Evolutionary conservation across 306 rosid species (phyloP).

Genomic region (Malus asiatica): DNA sequence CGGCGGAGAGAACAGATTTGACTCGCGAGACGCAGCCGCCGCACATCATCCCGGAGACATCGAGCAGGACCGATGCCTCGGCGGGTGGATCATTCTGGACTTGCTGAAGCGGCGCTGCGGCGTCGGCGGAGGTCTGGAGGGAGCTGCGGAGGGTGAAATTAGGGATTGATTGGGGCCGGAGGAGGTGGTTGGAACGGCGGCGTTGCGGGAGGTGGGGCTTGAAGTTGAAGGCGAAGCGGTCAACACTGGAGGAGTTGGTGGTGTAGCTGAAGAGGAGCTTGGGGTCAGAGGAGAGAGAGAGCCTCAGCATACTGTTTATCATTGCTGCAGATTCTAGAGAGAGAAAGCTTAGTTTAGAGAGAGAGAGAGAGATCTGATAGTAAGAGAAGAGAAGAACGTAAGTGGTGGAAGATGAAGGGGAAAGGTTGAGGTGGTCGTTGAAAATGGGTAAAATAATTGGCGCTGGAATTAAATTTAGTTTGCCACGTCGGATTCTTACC

Average conservation of each 20-base stretch:
- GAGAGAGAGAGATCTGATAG: not conserved
- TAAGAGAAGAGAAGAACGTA: not conserved
- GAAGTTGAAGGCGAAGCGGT: conserved; percentile 30
- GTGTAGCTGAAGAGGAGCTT: conserved; percentile 26
- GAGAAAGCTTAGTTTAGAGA: not conserved
- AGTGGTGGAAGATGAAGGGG: conserved; percentile 4
- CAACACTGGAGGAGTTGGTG: conserved; percentile 10
- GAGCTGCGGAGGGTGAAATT: conserved; percentile 39
- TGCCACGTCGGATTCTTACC: conserved; percentile 2
- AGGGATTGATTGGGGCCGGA: conserved; percentile 6
- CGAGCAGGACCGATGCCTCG: conserved; percentile 61
- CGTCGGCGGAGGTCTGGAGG: conserved; percentile 13
- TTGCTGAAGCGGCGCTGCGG: not conserved
- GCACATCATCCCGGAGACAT: conserved; percentile 94
- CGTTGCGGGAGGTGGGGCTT: conserved; percentile 22
- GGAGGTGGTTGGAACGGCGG: conserved; percentile 6
- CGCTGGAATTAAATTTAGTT: not conserved
- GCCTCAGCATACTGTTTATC: conserved; percentile 37
- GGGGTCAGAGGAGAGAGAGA: conserved; percentile 33
- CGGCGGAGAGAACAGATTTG: conserved; percentile 61
- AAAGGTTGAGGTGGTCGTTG: conserved; percentile 11
- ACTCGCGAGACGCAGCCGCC: conserved; percentile 91
- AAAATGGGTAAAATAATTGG: not conserved
- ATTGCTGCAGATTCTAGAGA: conserved; percentile 11
- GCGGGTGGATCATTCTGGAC: conserved; percentile 8